These are phyloP conservation scores for Termitomyces sp. DNA, from an alignment of 768 basidiomycete species.

Conservation along the genomic window DNA sequence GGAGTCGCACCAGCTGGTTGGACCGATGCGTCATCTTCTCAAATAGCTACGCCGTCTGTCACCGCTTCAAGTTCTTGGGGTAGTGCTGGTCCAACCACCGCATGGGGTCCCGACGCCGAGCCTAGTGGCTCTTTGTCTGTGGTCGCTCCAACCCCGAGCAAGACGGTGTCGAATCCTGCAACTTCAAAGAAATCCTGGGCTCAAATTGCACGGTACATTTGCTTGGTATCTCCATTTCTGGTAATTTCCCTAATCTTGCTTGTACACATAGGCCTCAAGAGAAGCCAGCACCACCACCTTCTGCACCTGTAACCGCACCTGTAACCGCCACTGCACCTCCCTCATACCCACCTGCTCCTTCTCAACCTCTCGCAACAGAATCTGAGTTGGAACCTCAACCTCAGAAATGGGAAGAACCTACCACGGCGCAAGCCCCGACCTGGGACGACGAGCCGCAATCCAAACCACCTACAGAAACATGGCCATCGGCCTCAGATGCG, in stretches of 20 bases:
- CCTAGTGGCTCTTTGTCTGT: constrained; percentile 33
- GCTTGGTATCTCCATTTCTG: constrained; percentile 1
- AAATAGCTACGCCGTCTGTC: constrained; percentile 24
- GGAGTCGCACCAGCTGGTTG: constrained; percentile 20
- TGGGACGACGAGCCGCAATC: constrained; percentile 67
- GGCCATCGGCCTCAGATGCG: constrained; percentile 23
- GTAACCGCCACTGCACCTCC: constrained; percentile 19
- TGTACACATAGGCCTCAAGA: constrained; percentile 48
- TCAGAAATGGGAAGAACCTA: constrained; percentile 67
- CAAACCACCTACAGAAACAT: constrained; percentile 29
- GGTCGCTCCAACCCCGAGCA: constrained; percentile 22
- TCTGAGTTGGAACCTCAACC: constrained; percentile 27
- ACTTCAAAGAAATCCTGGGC: constrained; percentile 84
- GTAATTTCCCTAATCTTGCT: constrained; percentile 1
- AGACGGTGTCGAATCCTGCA: constrained; percentile 47
- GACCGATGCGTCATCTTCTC: constrained; percentile 25
- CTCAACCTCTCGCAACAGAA: constrained; percentile 25
- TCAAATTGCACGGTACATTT: constrained; percentile 66
- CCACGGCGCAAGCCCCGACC: constrained; percentile 56
- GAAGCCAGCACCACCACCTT: constrained; percentile 44
- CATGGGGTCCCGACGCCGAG: constrained; percentile 28
- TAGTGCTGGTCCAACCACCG: constrained; percentile 22
- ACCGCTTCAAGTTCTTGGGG: constrained; percentile 26
- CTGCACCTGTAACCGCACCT: constrained; percentile 27
- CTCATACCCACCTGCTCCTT: constrained; percentile 20